phyloP scores from a whole-genome alignment of 2,329 filamentous ascomycete genomes.

The Sarocladium strictum region DNA sequence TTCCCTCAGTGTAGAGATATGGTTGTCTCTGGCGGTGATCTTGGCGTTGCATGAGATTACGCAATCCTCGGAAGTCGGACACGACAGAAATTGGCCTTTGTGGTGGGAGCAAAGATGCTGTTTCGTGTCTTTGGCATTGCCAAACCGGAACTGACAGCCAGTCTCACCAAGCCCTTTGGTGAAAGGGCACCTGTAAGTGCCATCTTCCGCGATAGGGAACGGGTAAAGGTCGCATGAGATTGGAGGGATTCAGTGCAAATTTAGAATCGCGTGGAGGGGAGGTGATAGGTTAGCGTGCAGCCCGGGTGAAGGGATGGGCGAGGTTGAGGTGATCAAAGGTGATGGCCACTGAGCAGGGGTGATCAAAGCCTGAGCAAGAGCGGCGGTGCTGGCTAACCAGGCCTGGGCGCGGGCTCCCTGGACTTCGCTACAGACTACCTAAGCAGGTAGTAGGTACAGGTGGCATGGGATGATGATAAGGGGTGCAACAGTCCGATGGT shows the following conservation, averaged over 20 bases:
- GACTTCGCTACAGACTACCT: neutral
- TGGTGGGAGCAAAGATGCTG: conserved; percentile 1
- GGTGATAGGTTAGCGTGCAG: neutral
- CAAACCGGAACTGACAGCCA: neutral
- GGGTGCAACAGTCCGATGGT: too few relatives aligned
- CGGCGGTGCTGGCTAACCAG: neutral
- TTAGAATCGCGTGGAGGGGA: neutral
- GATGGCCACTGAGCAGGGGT: neutral
- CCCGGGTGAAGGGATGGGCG: neutral
- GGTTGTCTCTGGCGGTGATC: neutral
- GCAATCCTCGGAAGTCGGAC: neutral
- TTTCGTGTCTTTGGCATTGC: neutral
- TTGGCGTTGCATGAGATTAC: neutral
- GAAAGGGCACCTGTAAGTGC: conserved; percentile 1
- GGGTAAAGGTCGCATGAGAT: neutral
- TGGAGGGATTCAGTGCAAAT: too few relatives aligned
- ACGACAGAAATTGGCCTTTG: conserved; percentile 1
- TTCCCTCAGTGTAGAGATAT: conserved; percentile 1
- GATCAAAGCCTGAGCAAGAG: too few relatives aligned
- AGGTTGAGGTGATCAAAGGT: neutral
- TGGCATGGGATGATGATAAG: too few relatives aligned
- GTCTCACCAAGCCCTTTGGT: neutral
- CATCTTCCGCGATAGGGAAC: neutral
- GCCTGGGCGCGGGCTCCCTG: neutral
- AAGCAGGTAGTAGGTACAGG: neutral